phyloP scores from a whole-genome alignment of 139 green algal species.

The Zygnema cylindricum region DNA sequence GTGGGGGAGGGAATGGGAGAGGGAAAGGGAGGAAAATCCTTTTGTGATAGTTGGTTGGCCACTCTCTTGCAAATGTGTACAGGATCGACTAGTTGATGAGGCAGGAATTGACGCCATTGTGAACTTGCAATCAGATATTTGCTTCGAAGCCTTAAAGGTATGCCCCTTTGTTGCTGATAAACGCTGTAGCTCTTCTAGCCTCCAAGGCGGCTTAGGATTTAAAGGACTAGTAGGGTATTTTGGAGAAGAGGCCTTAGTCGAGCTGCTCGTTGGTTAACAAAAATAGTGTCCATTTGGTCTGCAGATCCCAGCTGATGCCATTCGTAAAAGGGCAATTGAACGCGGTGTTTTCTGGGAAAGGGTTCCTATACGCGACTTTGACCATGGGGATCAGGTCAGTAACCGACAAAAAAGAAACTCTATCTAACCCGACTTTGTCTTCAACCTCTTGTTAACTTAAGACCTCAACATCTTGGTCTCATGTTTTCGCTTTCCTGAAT shows the following conservation, averaged over 20 bases:
- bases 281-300: neutral
- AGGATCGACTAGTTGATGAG: conserved; percentile 63
- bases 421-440: neutral
- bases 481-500: neutral
- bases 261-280: neutral
- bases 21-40: neutral
- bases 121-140: conserved; percentile 75
- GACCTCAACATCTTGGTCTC: neutral
- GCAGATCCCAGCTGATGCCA: conserved; percentile 58
- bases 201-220: neutral
- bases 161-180: conserved; percentile 21
- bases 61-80: neutral
- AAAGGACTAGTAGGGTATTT: no score
- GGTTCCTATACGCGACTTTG: conserved; percentile 77
- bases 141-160: conserved; percentile 75
- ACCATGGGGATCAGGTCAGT: conserved; percentile 75
- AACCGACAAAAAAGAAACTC: neutral
- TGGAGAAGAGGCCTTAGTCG: no score
- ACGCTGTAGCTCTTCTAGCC: neutral
- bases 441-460: conserved; percentile 23
- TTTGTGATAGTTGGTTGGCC: neutral
- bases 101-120: conserved; percentile 65
- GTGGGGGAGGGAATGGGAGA: neutral
- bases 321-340: conserved; percentile 62
- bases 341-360: conserved; percentile 66